These are phyloP conservation scores for Plasmodium gonderi DNA, from an alignment of 169 alveolate genomes.

Conservation along the genomic window DNA sequence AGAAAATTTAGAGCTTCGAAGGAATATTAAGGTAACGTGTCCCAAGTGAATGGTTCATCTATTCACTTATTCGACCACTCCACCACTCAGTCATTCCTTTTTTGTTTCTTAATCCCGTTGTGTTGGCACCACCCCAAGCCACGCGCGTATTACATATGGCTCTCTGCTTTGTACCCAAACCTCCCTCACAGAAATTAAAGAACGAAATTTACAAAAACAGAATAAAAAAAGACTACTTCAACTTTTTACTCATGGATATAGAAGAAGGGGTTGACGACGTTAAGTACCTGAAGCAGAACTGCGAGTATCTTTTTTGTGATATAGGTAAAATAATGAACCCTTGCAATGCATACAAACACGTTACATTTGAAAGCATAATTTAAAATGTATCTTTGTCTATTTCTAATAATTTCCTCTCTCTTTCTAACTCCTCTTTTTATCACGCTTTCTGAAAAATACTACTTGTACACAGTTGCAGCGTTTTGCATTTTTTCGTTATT, in stretches of 20 bases:
- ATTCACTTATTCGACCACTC: too few relatives aligned
- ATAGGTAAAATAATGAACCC: conserved; percentile 21
- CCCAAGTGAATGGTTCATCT: too few relatives aligned
- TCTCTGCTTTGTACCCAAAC: background rate
- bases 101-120: background rate
- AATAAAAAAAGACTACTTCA: conserved; percentile 45
- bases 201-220: conserved; percentile 41
- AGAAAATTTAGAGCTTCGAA: conserved; percentile 22
- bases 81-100: background rate
- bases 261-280: conserved; percentile 61
- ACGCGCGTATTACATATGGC: background rate
- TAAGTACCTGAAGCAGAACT: conserved; percentile 46
- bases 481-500: background rate
- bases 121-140: background rate
- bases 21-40: conserved; percentile 40
- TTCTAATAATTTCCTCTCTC: background rate
- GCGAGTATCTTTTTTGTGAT: conserved; percentile 43
- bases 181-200: conserved; percentile 6
- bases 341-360: background rate
- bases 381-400: background rate
- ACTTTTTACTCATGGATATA: conserved; percentile 43
- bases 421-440: too few relatives aligned
- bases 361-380: background rate
- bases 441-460: too few relatives aligned
- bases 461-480: too few relatives aligned